Conservation (phyloP, 331 rosid species). For the Rhamnella rubrinervis region DNA sequence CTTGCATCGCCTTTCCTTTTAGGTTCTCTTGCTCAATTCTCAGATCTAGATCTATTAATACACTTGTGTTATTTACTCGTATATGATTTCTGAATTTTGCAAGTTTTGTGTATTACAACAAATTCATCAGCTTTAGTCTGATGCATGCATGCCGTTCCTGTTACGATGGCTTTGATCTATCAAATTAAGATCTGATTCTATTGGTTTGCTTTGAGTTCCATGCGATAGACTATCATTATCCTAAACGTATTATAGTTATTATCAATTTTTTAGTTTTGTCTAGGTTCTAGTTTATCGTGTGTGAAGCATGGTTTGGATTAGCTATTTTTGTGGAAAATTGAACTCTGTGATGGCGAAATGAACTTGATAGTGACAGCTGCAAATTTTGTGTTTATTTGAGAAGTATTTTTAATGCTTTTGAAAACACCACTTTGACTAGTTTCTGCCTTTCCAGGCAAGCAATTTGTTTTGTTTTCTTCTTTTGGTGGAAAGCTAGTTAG, state of each 20-base stretch:
- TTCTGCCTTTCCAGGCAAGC: too few relatives aligned
- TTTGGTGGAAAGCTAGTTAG: not conserved
- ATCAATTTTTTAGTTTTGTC: conserved; percentile 1
- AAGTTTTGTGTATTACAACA: not conserved
- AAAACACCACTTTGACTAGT: not conserved
- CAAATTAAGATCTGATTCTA: conserved; percentile 30
- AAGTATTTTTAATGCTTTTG: not conserved
- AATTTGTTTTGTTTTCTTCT: not conserved
- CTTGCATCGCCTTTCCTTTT: conserved; percentile 67
- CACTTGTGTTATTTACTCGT: not conserved
- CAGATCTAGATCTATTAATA: conserved; percentile 54
- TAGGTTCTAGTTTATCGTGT: conserved; percentile 5
- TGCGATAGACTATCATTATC: not conserved
- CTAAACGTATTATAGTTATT: not conserved
- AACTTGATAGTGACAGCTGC: not conserved
- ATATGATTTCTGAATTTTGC: not conserved
- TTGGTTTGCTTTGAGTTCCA: not conserved
- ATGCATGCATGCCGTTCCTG: conserved; percentile 39
- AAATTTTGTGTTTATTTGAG: not conserved
- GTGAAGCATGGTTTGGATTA: too few relatives aligned
- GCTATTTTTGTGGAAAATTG: too few relatives aligned
- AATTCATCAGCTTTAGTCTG: conserved; percentile 4
- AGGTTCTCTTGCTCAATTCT: conserved; percentile 47
- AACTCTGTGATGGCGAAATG: not conserved
- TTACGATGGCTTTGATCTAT: conserved; percentile 18